Conservation (phyloP, 805 yeast species). For the Pichia occidentalis region DNA sequence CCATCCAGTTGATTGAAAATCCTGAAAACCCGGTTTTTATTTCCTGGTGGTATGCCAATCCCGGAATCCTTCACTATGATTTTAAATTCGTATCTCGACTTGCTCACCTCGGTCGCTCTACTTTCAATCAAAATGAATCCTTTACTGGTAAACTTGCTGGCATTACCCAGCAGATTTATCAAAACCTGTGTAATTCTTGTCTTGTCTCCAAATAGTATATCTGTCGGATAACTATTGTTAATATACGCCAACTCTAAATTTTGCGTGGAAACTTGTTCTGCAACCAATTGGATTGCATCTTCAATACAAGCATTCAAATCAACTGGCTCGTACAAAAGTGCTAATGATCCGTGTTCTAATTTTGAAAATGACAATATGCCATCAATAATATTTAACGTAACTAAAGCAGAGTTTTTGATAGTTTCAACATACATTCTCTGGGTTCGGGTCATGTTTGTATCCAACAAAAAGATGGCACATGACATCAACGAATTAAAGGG, state of each 20-base stretch:
- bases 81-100: constrained; percentile 34
- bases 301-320: constrained; percentile 39
- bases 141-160: constrained; percentile 41
- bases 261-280: constrained; percentile 40
- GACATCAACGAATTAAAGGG: constrained; percentile 48
- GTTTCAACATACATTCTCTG: constrained; percentile 49
- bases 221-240: constrained; percentile 35
- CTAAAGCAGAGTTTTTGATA: constrained; percentile 43
- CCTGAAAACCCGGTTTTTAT: constrained; percentile 39
- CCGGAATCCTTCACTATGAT: constrained; percentile 45
- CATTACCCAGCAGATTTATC: constrained; percentile 47
- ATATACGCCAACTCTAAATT: constrained; percentile 40
- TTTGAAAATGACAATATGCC: constrained; percentile 50
- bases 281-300: constrained; percentile 41
- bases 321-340: constrained; percentile 38
- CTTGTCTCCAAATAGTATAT: constrained; percentile 39
- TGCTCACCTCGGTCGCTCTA: constrained; percentile 24
- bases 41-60: constrained; percentile 42
- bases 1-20: constrained; percentile 55
- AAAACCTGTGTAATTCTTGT: constrained; percentile 45
- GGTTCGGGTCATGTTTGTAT: constrained; percentile 37
- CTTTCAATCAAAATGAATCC: constrained; percentile 38
- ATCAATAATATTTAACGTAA: constrained; percentile 45
- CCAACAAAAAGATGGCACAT: constrained; percentile 43
- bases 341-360: constrained; percentile 48